Base-by-base conservation (phyloP, 1,284 basidiomycete genomes). In the Apiotrichum porosum region DNA sequence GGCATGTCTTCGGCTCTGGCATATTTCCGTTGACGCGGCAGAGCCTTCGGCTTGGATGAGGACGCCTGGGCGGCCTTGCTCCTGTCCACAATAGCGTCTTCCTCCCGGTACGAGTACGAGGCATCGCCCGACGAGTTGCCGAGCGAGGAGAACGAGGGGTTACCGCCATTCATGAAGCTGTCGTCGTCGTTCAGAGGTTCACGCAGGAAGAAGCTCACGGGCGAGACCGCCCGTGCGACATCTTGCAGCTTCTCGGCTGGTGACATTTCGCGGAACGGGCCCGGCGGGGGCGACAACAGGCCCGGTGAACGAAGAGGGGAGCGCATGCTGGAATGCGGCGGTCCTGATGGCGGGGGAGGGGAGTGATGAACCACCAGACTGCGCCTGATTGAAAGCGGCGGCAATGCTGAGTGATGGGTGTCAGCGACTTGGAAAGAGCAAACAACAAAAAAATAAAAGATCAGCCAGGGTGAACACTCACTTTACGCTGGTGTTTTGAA, bases 401-500 rank as follows among this genome's bases (percentile, higher is more conserved):
- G 44, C 44, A 12, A 45, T 21, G 14, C 44, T 45, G 26, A 4
- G 19, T 17, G 12, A 10, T 28, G 26, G n/a, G 26, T 28, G 26
- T 6, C 8, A 6, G 26, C 26, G 26, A 6, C 8, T 6, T 28
- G 6, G 26, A 28, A 6, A 28, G 26, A 28, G 33, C 38, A 44
- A 10, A 23, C 21, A 6, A n/a, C n/a, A 26, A 18, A 28, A 31
- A 43, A 37, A 28, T 22, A n/a, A 23, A 17, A 8, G 30, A 22
- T 17, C 21, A 19, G 10, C 9, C 6, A 37, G 19, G 12, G 3
- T 6, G 12, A 28, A 32, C 14, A 51, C 66, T 50, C 41, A 69
- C 67, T 69, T 68, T 22, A 69, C 66, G 18, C 55, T 60, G 9
- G 67, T 69, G 51, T 65, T 65, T 17, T 57, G 56, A n/a, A 58